phyloP scores from a whole-genome alignment of 2,329 filamentous ascomycete species.

The Conoideocrella luteorostrata region DNA sequence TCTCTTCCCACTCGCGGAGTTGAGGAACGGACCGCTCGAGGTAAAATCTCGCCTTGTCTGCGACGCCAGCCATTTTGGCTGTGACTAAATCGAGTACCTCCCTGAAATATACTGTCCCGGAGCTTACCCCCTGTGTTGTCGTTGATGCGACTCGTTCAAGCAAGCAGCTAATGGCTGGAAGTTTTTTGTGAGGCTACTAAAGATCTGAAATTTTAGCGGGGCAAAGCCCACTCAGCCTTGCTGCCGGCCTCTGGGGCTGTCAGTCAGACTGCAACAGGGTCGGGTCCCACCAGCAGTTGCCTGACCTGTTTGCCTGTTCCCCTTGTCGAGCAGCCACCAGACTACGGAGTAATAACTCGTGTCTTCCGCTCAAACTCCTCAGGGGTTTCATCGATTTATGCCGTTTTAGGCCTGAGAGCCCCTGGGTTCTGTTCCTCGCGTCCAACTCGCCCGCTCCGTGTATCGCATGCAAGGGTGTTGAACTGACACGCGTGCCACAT shows the following conservation, averaged over 20 bases:
- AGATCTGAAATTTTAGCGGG: slow-evolving; percentile 18
- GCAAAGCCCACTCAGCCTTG: slow-evolving; percentile 7
- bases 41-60: slow-evolving; percentile 92
- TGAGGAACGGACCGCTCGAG: slow-evolving; percentile 89
- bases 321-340: too few relatives aligned
- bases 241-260: neutral
- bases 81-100: too few relatives aligned
- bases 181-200: slow-evolving; percentile 17
- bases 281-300: neutral
- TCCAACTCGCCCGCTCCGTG: neutral
- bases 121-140: too few relatives aligned
- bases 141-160: too few relatives aligned
- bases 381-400: too few relatives aligned
- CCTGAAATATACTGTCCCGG: too few relatives aligned
- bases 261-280: neutral
- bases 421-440: neutral
- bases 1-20: slow-evolving; percentile 84
- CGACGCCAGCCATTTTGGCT: slow-evolving; percentile 67
- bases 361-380: too few relatives aligned
- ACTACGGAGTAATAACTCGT: too few relatives aligned
- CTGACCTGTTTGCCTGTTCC: neutral
- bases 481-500: slow-evolving; percentile 6
- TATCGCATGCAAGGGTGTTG: neutral
- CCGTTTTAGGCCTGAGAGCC: too few relatives aligned
- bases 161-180: too few relatives aligned